Conservation (phyloP, 108 stramenopile species). For the Cyclotella atomus region DNA sequence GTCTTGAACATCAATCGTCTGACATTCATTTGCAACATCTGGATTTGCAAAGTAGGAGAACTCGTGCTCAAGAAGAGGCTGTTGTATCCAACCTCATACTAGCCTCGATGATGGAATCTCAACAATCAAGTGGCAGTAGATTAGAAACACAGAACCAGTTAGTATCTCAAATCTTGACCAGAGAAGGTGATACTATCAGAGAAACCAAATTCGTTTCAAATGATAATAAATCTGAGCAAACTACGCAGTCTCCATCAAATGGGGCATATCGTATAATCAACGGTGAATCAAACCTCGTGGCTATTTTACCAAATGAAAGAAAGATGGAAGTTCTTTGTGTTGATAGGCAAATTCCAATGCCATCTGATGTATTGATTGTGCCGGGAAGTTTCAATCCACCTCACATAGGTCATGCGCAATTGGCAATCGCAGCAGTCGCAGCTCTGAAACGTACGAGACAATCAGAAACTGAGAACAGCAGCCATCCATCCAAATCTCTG, state of each 20-base stretch:
- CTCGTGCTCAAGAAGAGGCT: constrained; percentile 38
- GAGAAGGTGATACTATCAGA: constrained; percentile 31
- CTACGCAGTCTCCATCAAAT: constrained; percentile 15
- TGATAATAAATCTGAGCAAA: not conserved
- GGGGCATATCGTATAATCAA: constrained; percentile 59
- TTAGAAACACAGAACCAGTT: not conserved
- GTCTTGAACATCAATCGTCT: not conserved
- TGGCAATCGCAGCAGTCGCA: constrained; percentile 73
- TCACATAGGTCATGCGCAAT: constrained; percentile 77
- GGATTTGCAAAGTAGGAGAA: constrained; percentile 1
- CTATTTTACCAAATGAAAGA: constrained; percentile 48
- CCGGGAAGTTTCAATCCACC: constrained; percentile 93
- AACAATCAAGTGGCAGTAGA: not conserved
- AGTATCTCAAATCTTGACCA: constrained; percentile 30
- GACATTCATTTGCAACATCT: not conserved
- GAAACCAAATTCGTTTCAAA: not conserved
- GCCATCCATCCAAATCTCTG: not conserved
- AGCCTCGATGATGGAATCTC: constrained; percentile 28
- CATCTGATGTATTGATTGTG: constrained; percentile 67
- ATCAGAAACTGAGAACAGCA: constrained; percentile 5
- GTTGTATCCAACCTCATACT: constrained; percentile 44
- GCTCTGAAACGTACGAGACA: constrained; percentile 31
- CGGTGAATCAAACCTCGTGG: constrained; percentile 55
- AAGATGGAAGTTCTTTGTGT: constrained; percentile 37
- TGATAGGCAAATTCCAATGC: constrained; percentile 45